A percentile compares a stretch with the other conserved stretches of the same genome.
These are phyloP conservation scores for Aquilaria agallochum DNA, from an alignment of 441 rosid genomes.

Conservation along the genomic window DNA sequence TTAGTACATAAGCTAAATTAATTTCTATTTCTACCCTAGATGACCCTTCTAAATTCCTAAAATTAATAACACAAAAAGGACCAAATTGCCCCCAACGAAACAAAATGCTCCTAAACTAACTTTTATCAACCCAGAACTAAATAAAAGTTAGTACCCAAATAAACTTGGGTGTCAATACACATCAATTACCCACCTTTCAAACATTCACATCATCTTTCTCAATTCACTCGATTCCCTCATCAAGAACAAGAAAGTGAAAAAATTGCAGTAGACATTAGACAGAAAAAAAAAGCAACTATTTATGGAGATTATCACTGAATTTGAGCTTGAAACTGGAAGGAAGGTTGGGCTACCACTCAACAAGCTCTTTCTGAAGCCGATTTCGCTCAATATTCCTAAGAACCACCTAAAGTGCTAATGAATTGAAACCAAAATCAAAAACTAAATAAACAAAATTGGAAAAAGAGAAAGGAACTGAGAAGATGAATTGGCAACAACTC, in stretches of 20 bases:
- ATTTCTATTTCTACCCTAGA: no score
- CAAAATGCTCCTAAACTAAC: no score
- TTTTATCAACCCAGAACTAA: no score
- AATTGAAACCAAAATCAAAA: neutral
- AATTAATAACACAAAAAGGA: no score
- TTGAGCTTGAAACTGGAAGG: constrained; percentile 85
- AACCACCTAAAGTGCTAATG: constrained; percentile 28
- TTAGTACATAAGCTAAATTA: no score
- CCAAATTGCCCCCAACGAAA: no score
- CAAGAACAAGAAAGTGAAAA: neutral
- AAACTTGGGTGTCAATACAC: constrained; percentile 15
- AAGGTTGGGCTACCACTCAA: constrained; percentile 97
- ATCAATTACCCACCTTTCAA: constrained; percentile 87
- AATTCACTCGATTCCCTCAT: neutral
- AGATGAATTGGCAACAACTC: constrained; percentile 30
- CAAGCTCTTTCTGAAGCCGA: constrained; percentile 91
- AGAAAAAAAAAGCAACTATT: constrained; percentile 21
- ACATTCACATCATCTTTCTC: neutral
- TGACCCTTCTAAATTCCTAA: no score
- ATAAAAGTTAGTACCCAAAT: no score
- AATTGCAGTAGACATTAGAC: neutral
- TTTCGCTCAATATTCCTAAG: constrained; percentile 95
- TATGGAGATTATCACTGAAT: constrained; percentile 95
- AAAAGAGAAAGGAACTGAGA: neutral
- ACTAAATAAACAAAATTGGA: neutral